Conservation (phyloP, 345 rosid species). For the Boechera retrofracta region DNA sequence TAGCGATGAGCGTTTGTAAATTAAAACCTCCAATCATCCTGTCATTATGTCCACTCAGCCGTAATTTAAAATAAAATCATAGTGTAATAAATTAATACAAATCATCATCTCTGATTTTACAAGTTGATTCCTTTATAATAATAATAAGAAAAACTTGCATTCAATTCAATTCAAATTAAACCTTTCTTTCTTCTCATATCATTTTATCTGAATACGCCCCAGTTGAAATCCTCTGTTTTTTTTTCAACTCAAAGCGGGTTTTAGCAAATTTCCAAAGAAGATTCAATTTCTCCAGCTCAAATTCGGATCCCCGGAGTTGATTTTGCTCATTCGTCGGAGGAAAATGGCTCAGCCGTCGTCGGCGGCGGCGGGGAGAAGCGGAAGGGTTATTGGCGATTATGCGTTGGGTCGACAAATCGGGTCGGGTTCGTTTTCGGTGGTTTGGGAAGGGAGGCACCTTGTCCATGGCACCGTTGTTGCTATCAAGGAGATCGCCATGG, state of each 20-base stretch:
- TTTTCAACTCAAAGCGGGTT: slow-evolving; percentile 34
- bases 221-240: background rate
- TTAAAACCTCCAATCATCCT: background rate
- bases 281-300: slow-evolving; percentile 41
- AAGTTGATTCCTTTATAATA: slow-evolving; percentile 33
- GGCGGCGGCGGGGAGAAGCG: slow-evolving; percentile 47
- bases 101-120: slow-evolving; percentile 14
- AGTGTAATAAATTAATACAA: background rate
- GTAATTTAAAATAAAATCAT: background rate
- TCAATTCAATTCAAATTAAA: slow-evolving; percentile 36
- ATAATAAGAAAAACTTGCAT: background rate
- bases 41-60: slow-evolving; percentile 34
- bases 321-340: slow-evolving; percentile 19
- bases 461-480: slow-evolving; percentile 94
- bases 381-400: slow-evolving; percentile 88
- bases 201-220: slow-evolving; percentile 37
- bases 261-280: slow-evolving; percentile 36
- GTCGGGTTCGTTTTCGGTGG: slow-evolving; percentile 96
- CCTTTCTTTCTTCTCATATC: slow-evolving; percentile 24
- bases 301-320: slow-evolving; percentile 38
- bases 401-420: slow-evolving; percentile 81
- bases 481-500: slow-evolving; percentile 85
- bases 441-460: slow-evolving; percentile 93
- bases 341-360: slow-evolving; percentile 67
- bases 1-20: background rate